These are phyloP conservation scores for Aspergillus sclerotialis DNA, from an alignment of 2,329 filamentous ascomycete genomes.

Conservation along the genomic window DNA sequence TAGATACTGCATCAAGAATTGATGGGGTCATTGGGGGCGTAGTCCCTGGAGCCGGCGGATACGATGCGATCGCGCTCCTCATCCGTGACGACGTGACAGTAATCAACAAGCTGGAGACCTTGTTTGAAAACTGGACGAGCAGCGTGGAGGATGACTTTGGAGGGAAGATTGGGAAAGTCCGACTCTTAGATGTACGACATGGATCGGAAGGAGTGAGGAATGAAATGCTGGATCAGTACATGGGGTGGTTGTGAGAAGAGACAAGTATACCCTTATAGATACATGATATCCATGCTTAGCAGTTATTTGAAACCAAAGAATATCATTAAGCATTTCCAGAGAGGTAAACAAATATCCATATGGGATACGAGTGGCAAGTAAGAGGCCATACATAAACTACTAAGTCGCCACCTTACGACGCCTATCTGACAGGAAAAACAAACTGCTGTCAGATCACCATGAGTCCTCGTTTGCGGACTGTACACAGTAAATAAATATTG, in stretches of 20 bases:
- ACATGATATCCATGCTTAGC: too few species aligned
- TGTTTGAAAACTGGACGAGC: constrained; percentile 60
- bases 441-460: too few species aligned
- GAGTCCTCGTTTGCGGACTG: too few species aligned
- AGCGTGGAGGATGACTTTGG: constrained; percentile 37
- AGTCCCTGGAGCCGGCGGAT: constrained; percentile 89
- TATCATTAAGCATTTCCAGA: background rate
- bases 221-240: constrained; percentile 33
- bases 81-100: constrained; percentile 66
- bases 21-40: constrained; percentile 84
- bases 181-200: constrained; percentile 38
- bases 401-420: background rate
- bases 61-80: constrained; percentile 78
- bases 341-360: background rate
- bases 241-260: constrained; percentile 26
- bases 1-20: constrained; percentile 66
- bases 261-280: too few species aligned
- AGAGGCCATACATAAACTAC: background rate
- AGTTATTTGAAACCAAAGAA: background rate
- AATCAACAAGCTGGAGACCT: constrained; percentile 50
- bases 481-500: too few species aligned
- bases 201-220: constrained; percentile 40
- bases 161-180: constrained; percentile 39
- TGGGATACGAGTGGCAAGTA: background rate
- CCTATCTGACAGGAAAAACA: background rate